phyloP scores from a whole-genome alignment of 805 yeast species.

The Barnettozyma sp. region DNA sequence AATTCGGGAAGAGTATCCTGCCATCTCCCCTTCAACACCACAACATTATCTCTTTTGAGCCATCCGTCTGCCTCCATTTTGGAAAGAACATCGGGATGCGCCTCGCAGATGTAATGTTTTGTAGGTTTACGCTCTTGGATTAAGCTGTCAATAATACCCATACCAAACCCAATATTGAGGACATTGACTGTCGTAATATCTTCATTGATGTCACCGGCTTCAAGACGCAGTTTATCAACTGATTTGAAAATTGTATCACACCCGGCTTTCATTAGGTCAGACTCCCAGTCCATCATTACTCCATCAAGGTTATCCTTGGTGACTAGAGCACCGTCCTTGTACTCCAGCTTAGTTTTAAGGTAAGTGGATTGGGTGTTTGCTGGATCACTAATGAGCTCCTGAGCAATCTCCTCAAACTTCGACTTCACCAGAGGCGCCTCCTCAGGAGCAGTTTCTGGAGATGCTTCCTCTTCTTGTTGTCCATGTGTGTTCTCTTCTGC shows the following conservation, averaged over 20 bases:
- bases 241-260: constrained; percentile 63
- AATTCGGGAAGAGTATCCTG: constrained; percentile 70
- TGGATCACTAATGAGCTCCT: constrained; percentile 39
- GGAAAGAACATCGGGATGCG: constrained; percentile 83
- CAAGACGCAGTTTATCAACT: constrained; percentile 22
- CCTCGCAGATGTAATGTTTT: constrained; percentile 84
- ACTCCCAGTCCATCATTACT: constrained; percentile 98
- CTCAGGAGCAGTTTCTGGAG: not conserved
- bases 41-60: constrained; percentile 68
- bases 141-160: constrained; percentile 89
- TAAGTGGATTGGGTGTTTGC: constrained; percentile 61
- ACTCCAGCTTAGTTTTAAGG: constrained; percentile 58
- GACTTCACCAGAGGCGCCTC: constrained; percentile 17
- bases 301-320: constrained; percentile 77
- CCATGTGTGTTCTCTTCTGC: not conserved
- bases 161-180: constrained; percentile 88
- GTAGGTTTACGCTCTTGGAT: constrained; percentile 54
- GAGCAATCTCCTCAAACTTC: constrained; percentile 14
- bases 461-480: not conserved
- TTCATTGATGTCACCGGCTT: constrained; percentile 10
- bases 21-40: constrained; percentile 85
- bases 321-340: constrained; percentile 58
- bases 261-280: constrained; percentile 71
- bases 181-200: constrained; percentile 41
- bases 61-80: constrained; percentile 73